Evolutionary conservation across 2,329 filamentous ascomycete genomes (phyloP), one percentile per base, ranked within the genome.

Genomic region (Lachnellula arida): DNA sequence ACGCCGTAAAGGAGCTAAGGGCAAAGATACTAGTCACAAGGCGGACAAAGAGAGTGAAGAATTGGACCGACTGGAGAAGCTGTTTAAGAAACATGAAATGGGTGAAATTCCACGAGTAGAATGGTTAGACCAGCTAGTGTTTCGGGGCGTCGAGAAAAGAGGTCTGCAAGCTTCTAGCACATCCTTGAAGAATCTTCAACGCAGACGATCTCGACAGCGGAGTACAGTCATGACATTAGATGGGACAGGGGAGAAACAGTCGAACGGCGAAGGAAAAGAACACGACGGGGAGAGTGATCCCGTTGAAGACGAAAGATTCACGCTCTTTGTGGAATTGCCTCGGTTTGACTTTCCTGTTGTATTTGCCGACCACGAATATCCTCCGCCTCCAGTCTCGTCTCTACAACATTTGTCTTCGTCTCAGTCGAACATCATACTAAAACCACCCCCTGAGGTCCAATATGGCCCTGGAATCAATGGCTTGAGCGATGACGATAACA

Each of bases 51-150:
- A 95, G 57, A 75, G 75, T n/a, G 85, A 90, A 52, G 94, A 99
- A 72, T 80, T 97, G 59, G 91, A 97, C 65, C 81, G 94, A 17
- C 81, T 99, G 63, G 92, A 97, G 68, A 87, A 85, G 53, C 73
- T 97, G 22, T 88, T 99, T 70, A 99, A 99, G 74, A 96, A 96
- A 73, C 94, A 97, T 68, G 95, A 99, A 70, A 95, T 97, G 88
- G 92, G 91, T 17, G 94, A 99, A 70, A 93, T 99, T 25, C 86
- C 90, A 0, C 84, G 91, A 15, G 88, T 96, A 48, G 90, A 95
- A 66, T 99, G 94, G 95, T 81, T 99, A 44, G 94, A 99, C 71
- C 89, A 94, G 67, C 81, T 97, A 65, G 92, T 97, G 2, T 99
- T 96, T 70, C 86, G 93, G 42, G 88, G 88, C 51, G 86, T 96